These are phyloP conservation scores for Fennellomyces sp. DNA, from an alignment of 371 early-diverging fungal species.

Conservation along the genomic window DNA sequence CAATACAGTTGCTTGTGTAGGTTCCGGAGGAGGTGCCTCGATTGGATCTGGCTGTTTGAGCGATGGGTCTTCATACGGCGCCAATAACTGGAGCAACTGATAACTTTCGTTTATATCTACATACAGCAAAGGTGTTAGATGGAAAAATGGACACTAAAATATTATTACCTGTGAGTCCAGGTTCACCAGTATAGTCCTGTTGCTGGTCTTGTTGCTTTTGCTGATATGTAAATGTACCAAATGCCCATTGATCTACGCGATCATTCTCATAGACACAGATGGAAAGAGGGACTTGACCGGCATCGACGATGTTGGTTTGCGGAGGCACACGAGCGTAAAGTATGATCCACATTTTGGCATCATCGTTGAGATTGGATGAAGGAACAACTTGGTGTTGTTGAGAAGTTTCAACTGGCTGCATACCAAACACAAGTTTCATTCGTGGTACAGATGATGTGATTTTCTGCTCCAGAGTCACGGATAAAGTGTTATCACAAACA, in stretches of 20 bases:
- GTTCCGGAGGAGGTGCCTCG: not conserved
- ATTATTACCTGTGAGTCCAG: not conserved
- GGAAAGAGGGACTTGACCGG: slow-evolving; percentile 12
- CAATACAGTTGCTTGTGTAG: slow-evolving; percentile 8
- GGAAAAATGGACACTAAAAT: too few relatives aligned
- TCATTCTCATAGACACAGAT: slow-evolving; percentile 1
- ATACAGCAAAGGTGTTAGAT: too few relatives aligned
- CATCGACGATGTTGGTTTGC: slow-evolving; percentile 2
- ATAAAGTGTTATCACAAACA: not conserved
- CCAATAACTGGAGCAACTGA: slow-evolving; percentile 13
- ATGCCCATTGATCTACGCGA: slow-evolving; percentile 10
- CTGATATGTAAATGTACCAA: slow-evolving; percentile 22
- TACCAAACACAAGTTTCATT: slow-evolving; percentile 18
- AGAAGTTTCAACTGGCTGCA: slow-evolving; percentile 11
- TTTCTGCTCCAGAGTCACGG: slow-evolving; percentile 6
- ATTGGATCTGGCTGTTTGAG: slow-evolving; percentile 1
- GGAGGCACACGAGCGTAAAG: slow-evolving; percentile 14
- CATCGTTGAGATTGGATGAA: not conserved
- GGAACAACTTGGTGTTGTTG: slow-evolving; percentile 13
- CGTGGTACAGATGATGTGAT: not conserved
- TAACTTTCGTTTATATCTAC: slow-evolving; percentile 10
- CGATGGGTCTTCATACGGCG: slow-evolving; percentile 9
- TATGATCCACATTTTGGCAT: slow-evolving; percentile 13
- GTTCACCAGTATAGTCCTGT: not conserved
- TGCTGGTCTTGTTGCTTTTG: not conserved